Conservation (phyloP, 2,329 filamentous ascomycete genomes). For the Geoglossum cookeanum region DNA sequence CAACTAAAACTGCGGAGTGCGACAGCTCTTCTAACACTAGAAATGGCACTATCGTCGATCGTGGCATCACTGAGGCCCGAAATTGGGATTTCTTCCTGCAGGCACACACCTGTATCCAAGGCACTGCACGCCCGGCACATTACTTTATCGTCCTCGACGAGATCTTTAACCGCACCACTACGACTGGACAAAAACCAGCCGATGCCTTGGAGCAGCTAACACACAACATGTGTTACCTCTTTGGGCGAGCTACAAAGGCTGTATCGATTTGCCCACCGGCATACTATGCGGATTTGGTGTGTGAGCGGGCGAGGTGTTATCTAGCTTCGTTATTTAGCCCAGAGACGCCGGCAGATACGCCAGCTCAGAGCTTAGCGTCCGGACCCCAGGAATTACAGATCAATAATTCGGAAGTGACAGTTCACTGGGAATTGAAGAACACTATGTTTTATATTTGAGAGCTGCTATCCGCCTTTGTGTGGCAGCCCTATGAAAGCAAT, state of each 20-base stretch:
- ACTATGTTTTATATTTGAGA: constrained; percentile 27
- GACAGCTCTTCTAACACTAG: constrained; percentile 43
- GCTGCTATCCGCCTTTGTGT: too few relatives aligned
- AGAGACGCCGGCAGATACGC: constrained; percentile 7
- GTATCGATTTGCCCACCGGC: constrained; percentile 76
- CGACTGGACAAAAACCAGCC: background rate
- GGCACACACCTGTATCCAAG: constrained; percentile 64
- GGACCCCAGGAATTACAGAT: constrained; percentile 7
- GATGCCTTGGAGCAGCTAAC: constrained; percentile 47
- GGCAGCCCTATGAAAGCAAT: too few relatives aligned
- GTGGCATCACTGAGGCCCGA: constrained; percentile 55
- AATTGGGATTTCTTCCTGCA: constrained; percentile 78
- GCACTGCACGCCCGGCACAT: constrained; percentile 67
- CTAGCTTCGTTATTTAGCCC: constrained; percentile 42
- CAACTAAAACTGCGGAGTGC: constrained; percentile 31
- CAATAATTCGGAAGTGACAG: constrained; percentile 9
- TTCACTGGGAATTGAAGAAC: constrained; percentile 19
- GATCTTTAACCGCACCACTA: constrained; percentile 14
- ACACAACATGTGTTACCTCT: constrained; percentile 66
- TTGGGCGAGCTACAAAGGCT: constrained; percentile 69
- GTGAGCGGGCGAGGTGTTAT: constrained; percentile 57
- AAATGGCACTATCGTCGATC: constrained; percentile 69
- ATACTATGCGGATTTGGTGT: constrained; percentile 78
- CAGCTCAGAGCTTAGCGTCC: constrained; percentile 6
- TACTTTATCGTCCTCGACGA: constrained; percentile 47